These are phyloP conservation scores for Boletus reticulatus DNA, from an alignment of 768 basidiomycete genomes.

Conservation along the genomic window DNA sequence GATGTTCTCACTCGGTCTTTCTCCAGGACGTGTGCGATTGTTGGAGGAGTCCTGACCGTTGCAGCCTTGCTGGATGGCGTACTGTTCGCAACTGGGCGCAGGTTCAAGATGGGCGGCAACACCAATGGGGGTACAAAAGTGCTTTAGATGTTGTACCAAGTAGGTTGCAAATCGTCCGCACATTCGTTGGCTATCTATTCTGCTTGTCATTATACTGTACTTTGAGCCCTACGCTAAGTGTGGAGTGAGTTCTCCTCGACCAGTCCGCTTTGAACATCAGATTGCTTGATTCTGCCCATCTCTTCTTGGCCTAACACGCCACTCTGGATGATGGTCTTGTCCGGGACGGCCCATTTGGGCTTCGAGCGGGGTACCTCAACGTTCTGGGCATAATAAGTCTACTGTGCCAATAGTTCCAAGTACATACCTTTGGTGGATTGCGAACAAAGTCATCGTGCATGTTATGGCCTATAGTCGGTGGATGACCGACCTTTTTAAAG, in stretches of 20 bases:
- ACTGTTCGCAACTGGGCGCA: conserved; percentile 78
- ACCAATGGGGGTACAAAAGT: conserved; percentile 31
- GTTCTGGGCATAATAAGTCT: conserved; percentile 15
- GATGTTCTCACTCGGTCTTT: not conserved
- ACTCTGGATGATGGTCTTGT: conserved; percentile 1
- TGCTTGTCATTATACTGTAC: not conserved
- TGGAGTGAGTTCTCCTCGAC: conserved; percentile 26
- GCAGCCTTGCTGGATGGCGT: conserved; percentile 85
- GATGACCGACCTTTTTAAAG: conserved; percentile 30
- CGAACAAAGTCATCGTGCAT: conserved; percentile 35
- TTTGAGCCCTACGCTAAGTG: not conserved
- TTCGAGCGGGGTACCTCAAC: not conserved
- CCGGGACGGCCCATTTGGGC: conserved; percentile 23
- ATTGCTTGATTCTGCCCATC: conserved; percentile 16
- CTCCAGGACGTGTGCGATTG: conserved; percentile 89
- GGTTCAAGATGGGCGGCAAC: conserved; percentile 58
- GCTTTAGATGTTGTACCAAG: conserved; percentile 24
- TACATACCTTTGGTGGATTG: conserved; percentile 28
- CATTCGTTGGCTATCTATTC: conserved; percentile 17
- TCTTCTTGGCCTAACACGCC: conserved; percentile 3
- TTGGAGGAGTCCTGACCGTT: conserved; percentile 95
- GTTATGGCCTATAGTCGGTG: conserved; percentile 27
- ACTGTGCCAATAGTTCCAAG: not conserved
- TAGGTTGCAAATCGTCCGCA: conserved; percentile 6
- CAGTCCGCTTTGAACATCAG: conserved; percentile 16